Evolutionary conservation across 2,329 filamentous ascomycete genomes (phyloP).

Genomic region (Aspergillus pseudoglaucus): DNA sequence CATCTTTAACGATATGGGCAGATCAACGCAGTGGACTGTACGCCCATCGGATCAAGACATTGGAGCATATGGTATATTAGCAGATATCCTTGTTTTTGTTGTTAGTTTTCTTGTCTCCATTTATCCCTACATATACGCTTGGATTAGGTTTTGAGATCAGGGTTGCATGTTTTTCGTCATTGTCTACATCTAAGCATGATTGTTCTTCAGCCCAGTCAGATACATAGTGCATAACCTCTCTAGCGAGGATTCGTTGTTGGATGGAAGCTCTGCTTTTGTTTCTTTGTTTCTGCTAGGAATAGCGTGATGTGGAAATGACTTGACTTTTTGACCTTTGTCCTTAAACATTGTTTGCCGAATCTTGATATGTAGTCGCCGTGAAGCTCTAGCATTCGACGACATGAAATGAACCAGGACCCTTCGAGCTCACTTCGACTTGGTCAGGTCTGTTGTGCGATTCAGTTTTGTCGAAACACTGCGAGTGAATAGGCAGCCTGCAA

Average conservation of each 20-base stretch:
- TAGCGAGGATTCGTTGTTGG: conserved; percentile 4
- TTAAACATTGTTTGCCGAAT: too few species aligned
- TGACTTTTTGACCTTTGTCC: neutral
- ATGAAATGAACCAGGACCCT: too few species aligned
- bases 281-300: conserved; percentile 4
- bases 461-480: too few species aligned
- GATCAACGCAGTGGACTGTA: conserved; percentile 18
- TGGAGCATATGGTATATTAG: conserved; percentile 32
- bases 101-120: too few species aligned
- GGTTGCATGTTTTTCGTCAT: neutral
- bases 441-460: too few species aligned
- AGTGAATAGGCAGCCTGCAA: too few species aligned
- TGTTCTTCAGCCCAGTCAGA: conserved; percentile 7
- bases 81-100: conserved; percentile 19
- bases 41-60: conserved; percentile 15
- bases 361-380: too few species aligned
- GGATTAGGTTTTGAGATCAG: neutral
- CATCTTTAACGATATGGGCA: conserved; percentile 8
- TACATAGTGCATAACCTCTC: conserved; percentile 5
- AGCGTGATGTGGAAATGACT: conserved; percentile 7
- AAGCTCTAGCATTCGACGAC: too few species aligned
- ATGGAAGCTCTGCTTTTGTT: neutral
- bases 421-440: too few species aligned
- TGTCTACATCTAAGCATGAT: neutral
- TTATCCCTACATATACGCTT: conserved; percentile 11